phyloP scores from a whole-genome alignment of 192 early-diverging fungal genomes.

The Coemansia nantahalensis region DNA sequence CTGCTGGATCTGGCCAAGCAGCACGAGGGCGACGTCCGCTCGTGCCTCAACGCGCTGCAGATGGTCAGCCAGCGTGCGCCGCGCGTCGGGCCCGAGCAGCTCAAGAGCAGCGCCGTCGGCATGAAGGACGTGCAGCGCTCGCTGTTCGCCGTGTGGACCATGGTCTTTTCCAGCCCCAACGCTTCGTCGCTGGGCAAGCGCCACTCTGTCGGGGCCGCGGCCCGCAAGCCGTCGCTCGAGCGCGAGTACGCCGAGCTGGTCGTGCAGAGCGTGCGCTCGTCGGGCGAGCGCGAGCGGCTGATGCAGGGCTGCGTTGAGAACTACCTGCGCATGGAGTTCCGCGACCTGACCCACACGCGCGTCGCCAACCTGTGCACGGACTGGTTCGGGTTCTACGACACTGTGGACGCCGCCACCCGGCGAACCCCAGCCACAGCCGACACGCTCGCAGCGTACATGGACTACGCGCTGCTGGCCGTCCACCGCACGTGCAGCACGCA shows the following conservation, averaged over 20 bases:
- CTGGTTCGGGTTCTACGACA: constrained; percentile 84
- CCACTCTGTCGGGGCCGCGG: constrained; percentile 1
- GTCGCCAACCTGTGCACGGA: constrained; percentile 62
- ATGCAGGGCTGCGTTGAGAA: constrained; percentile 93
- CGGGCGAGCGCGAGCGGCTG: constrained; percentile 85
- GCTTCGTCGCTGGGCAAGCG: constrained; percentile 17
- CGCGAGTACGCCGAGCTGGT: constrained; percentile 40
- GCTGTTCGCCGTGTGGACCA: constrained; percentile 79
- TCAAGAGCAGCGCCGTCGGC: constrained; percentile 58
- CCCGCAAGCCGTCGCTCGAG: neutral
- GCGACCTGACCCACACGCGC: constrained; percentile 68
- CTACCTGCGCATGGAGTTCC: constrained; percentile 76
- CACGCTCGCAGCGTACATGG: constrained; percentile 63
- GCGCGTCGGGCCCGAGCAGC: constrained; percentile 48
- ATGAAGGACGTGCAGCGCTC: constrained; percentile 79
- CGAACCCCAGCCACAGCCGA: constrained; percentile 35
- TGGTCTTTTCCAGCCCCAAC: constrained; percentile 63
- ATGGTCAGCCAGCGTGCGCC: constrained; percentile 13
- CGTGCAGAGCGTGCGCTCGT: constrained; percentile 40
- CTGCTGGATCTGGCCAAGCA: constrained; percentile 73
- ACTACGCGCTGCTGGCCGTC: constrained; percentile 70
- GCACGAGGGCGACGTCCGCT: constrained; percentile 84
- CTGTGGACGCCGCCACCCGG: constrained; percentile 46
- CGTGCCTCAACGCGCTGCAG: constrained; percentile 87
- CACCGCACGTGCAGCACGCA: constrained; percentile 80